Evolutionary conservation across 192 early-diverging fungal species (phyloP), one percentile per base, ranked within the genome.

Genomic region (Powellomyces hirtus): DNA sequence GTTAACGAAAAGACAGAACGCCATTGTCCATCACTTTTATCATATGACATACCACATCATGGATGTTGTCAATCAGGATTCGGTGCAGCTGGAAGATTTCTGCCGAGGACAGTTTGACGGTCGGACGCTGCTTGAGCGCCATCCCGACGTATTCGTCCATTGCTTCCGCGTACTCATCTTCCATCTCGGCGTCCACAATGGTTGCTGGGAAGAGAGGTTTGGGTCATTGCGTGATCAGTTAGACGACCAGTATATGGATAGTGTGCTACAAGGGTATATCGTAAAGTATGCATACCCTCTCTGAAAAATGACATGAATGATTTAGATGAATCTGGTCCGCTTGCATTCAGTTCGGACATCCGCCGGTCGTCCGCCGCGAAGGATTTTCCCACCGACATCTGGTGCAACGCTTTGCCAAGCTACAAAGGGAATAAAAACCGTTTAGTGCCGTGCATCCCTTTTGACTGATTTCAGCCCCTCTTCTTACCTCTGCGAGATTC

Each of bases 401-500:
- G 90, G 70, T 98, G 93, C 33, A 72, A 55, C 5, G 51, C 45
- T 45, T 65, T 64, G 18, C 38, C 70, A 24, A 72, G 26, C 35
- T n/a, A n/a, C n/a, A n/a, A n/a, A n/a, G n/a, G n/a, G n/a, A n/a
- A n/a, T n/a, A n/a, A n/a, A 20, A 46, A 46, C 22, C n/a, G n/a
- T n/a, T n/a, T n/a, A n/a, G n/a, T n/a, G n/a, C n/a, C n/a, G n/a
- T n/a, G n/a, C n/a, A n/a, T 22, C 44, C 18, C 44, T 22, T 16
- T 46, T 22, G 18, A 22, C 44, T n/a, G 44, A 46, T 46, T 16
- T n/a, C n/a, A n/a, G n/a, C n/a, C n/a, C n/a, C n/a, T n/a, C n/a
- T n/a, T 27, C n/a, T n/a, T n/a, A n/a, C n/a, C n/a, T 97, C 95
- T 0, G 94, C 95, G 65, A 99, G 79, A 73, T 99, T 99, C 79